Conservation (phyloP, 768 basidiomycete genomes). For the Tricholoma hemisulphureum region DNA sequence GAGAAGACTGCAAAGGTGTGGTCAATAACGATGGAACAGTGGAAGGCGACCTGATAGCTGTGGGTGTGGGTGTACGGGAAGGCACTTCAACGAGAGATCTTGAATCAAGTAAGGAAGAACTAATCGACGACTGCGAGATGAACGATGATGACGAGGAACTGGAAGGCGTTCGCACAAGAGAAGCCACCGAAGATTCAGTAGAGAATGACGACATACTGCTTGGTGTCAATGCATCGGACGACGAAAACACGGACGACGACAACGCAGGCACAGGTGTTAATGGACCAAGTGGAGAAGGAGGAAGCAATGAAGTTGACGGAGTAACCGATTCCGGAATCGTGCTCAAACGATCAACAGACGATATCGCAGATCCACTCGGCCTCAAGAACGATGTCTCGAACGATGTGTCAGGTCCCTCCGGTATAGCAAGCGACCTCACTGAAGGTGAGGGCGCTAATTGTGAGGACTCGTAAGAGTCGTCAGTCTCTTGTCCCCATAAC, state of each 20-base stretch:
- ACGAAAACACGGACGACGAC: slow-evolving; percentile 31
- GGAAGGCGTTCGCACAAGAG: slow-evolving; percentile 18
- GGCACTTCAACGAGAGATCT: slow-evolving; percentile 33
- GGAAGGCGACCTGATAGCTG: slow-evolving; percentile 36
- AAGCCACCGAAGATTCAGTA: slow-evolving; percentile 9
- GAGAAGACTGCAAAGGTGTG: slow-evolving; percentile 28
- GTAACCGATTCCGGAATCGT: slow-evolving; percentile 44
- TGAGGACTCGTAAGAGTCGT: slow-evolving; percentile 74
- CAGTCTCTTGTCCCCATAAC: slow-evolving; percentile 61
- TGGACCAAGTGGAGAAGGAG: slow-evolving; percentile 34
- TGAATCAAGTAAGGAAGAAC: slow-evolving; percentile 36
- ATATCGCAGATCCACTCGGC: slow-evolving; percentile 52
- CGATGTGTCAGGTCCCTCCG: slow-evolving; percentile 61
- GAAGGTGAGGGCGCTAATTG: slow-evolving; percentile 72
- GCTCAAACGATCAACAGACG: slow-evolving; percentile 42
- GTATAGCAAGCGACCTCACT: slow-evolving; percentile 48
- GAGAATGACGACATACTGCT: slow-evolving; percentile 27
- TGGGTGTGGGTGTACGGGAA: slow-evolving; percentile 14
- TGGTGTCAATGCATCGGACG: slow-evolving; percentile 31
- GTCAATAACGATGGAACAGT: slow-evolving; percentile 61
- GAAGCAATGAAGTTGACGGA: slow-evolving; percentile 25
- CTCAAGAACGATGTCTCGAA: slow-evolving; percentile 75
- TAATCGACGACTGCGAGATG: slow-evolving; percentile 45
- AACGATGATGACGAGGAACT: slow-evolving; percentile 39
- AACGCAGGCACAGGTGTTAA: slow-evolving; percentile 40